These are phyloP conservation scores for Candida xiaguanensis DNA, from an alignment of 805 yeast genomes.

Conservation along the genomic window DNA sequence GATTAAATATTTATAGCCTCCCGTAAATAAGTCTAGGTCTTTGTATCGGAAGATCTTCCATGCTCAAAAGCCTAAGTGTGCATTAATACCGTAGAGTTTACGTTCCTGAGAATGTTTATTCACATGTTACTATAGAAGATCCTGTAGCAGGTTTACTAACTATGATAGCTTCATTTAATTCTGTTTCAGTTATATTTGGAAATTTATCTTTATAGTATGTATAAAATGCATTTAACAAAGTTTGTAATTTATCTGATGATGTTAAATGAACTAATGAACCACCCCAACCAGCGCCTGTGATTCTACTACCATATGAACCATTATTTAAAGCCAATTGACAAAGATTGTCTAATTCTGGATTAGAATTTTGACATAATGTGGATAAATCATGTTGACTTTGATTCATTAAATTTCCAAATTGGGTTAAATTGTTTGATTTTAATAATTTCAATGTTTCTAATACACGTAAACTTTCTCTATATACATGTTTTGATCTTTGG, in stretches of 20 bases:
- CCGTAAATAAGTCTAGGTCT: not conserved
- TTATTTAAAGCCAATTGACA: conserved; percentile 49
- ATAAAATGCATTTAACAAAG: conserved; percentile 42
- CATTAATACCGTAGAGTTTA: not conserved
- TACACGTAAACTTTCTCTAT: conserved; percentile 57
- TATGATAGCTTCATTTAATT: conserved; percentile 49
- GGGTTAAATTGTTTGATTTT: conserved; percentile 32
- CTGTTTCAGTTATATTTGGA: conserved; percentile 45
- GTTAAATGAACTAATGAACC: conserved; percentile 70
- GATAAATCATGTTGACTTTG: conserved; percentile 55
- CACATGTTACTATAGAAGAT: conserved; percentile 14
- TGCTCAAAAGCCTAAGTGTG: not conserved
- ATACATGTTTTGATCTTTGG: conserved; percentile 61
- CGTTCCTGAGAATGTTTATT: not conserved
- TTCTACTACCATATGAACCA: conserved; percentile 64
- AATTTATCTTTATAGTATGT: conserved; percentile 48
- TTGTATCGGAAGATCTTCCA: not conserved
- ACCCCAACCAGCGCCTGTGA: conserved; percentile 83
- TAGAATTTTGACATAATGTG: conserved; percentile 50
- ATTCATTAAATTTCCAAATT: conserved; percentile 56
- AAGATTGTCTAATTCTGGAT: conserved; percentile 49
- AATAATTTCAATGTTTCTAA: conserved; percentile 45
- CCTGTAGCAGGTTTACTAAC: conserved; percentile 57
- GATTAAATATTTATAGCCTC: not conserved
- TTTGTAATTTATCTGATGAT: conserved; percentile 34